phyloP scores from a whole-genome alignment of 192 early-diverging fungal species.

The Dissophora ornata region DNA sequence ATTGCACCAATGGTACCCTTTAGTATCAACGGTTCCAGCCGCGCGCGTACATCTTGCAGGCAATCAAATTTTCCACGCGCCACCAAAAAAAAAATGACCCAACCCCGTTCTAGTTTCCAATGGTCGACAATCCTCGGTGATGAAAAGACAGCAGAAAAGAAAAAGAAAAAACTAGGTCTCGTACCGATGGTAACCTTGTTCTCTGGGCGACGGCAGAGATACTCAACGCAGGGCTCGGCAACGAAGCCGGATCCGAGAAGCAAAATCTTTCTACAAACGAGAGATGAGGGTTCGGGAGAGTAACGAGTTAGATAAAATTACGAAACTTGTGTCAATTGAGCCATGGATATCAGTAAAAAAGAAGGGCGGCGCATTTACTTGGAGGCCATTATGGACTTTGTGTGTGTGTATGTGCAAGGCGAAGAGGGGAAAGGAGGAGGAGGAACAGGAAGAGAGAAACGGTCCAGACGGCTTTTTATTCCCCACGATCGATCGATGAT shows the following conservation, averaged over 20 bases:
- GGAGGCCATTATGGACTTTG: conserved; percentile 47
- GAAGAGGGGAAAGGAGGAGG: neutral
- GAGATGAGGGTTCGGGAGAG: too few species aligned
- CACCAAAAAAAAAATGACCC: conserved; percentile 9
- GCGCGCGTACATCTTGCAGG: too few species aligned
- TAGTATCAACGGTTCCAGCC: too few species aligned
- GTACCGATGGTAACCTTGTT: conserved; percentile 91
- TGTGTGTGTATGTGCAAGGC: too few species aligned
- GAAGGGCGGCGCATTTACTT: conserved; percentile 22
- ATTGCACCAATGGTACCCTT: too few species aligned
- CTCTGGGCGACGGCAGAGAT: conserved; percentile 89
- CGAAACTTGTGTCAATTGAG: neutral
- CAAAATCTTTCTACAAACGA: conserved; percentile 79
- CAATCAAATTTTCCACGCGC: neutral
- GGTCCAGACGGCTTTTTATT: neutral
- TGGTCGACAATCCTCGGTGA: too few species aligned
- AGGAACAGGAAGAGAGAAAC: neutral
- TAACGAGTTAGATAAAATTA: neutral
- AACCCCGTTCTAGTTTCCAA: too few species aligned
- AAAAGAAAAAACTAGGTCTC: neutral
- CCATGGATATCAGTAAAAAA: neutral
- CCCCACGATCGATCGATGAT: neutral
- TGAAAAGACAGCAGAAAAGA: neutral
- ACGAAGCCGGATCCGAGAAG: conserved; percentile 98
- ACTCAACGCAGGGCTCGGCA: conserved; percentile 93